phyloP scores from a whole-genome alignment of 2,329 filamentous ascomycete species.

The Venturia asperata region DNA sequence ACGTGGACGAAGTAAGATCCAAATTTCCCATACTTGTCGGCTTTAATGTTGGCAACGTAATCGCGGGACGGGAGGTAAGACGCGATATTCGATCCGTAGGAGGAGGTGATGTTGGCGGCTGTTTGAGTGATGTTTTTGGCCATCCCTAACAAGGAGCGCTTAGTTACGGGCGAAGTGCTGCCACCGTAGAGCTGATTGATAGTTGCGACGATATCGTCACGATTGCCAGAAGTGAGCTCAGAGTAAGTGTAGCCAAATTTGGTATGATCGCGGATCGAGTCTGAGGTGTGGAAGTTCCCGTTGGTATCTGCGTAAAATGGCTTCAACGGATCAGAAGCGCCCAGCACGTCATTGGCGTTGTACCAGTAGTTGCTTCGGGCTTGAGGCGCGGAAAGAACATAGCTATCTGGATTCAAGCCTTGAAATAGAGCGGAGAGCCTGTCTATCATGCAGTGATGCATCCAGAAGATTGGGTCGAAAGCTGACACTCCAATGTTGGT shows the following conservation, averaged over 20 bases:
- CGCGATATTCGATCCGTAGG: conserved; percentile 31
- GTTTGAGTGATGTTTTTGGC: conserved; percentile 6
- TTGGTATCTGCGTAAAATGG: conserved; percentile 57
- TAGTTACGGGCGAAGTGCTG: background rate
- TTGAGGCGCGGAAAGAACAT: conserved; percentile 50
- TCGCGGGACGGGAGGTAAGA: conserved; percentile 30
- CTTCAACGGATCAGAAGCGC: conserved; percentile 47
- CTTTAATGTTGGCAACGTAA: conserved; percentile 62
- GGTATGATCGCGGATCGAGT: conserved; percentile 50
- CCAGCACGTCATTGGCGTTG: conserved; percentile 46
- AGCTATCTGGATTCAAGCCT: conserved; percentile 60
- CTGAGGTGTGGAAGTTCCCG: conserved; percentile 62
- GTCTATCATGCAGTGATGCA: conserved; percentile 72
- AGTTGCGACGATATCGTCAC: conserved; percentile 40
- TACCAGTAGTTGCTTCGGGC: conserved; percentile 56
- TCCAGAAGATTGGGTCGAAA: conserved; percentile 73
- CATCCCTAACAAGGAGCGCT: background rate
- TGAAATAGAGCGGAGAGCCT: conserved; percentile 73
- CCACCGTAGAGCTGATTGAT: conserved; percentile 57
- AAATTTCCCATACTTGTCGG: conserved; percentile 53
- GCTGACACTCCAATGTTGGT: conserved; percentile 54
- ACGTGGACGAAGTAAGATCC: conserved; percentile 57
- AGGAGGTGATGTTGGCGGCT: conserved; percentile 23
- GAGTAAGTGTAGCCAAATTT: conserved; percentile 69
- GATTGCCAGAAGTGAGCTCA: conserved; percentile 46